Base-by-base conservation (phyloP, 441 rosid species). In the Populus tomentosa region DNA sequence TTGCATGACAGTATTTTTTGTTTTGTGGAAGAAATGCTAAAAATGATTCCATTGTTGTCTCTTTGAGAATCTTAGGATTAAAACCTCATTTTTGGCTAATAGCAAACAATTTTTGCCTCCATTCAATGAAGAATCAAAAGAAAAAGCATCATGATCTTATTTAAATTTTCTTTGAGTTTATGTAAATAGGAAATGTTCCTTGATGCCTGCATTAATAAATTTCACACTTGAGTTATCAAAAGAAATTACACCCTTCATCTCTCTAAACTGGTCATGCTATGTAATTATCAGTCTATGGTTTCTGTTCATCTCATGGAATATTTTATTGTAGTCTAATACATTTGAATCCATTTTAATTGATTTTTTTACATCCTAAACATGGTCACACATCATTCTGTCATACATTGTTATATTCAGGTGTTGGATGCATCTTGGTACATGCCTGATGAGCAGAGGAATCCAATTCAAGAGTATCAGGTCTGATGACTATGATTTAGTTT, bases 341-440 rank as follows among this genome's bases (percentile, higher is more conserved):
- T 26, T 20, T 18, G 5, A 26, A 20, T 10, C 30, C 32, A 66
- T 62, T 13, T 13, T 56, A 38, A 10, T 78, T 63, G 64, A 7
- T 35, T 74, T 40, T 0, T 69, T 69, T 64, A 61, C 16, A 35
- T 71, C 46, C 21, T 69, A 21, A 69, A 35, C 10, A 14, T 16
- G 67, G 36, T 20, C 14, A 46, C 16, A 68, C 35, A 14, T 21
- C 71, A 32, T 71, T 50, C n/a, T 70, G n/a, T 69, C 67, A 73
- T 75, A 4, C 56, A 10, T 74, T 73, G 38, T 9, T 72, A 80
- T 72, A 75, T 82, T 36, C 84, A 94, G 99, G 89, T 94, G 70
- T 72, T 96, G 86, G 99, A 95, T 84, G 95, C 99, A 74, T 95
- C 99, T 8, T 95, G 99, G 99, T 94, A 94, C 87, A 92, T 95